Percentiles rank a stretch among this genome's conserved stretches.
Conservation (phyloP, 148 eudicot species). For the Cornus kousa region DNA sequence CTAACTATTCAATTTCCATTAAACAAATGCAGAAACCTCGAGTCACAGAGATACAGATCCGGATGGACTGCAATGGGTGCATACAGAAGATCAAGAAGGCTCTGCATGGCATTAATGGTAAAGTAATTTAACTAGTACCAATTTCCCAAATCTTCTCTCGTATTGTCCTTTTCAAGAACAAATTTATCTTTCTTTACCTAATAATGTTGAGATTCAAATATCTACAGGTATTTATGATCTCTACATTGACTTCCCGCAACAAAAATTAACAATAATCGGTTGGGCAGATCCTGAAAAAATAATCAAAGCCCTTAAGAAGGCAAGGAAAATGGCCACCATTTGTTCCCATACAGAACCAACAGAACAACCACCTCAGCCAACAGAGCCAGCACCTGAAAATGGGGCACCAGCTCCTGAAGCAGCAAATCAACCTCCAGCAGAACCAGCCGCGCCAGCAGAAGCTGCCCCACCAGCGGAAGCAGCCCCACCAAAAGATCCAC, state of each 20-base stretch:
- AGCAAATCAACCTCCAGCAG: constrained; percentile 18
- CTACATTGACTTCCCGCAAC: constrained; percentile 65
- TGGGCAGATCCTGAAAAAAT: constrained; percentile 82
- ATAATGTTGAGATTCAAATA: background rate
- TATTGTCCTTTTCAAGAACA: background rate
- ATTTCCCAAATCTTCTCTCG: background rate
- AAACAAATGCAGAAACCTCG: constrained; percentile 66
- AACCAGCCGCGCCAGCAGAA: constrained; percentile 14
- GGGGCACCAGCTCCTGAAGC: constrained; percentile 25
- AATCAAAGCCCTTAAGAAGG: constrained; percentile 76
- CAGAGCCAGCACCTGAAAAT: constrained; percentile 25
- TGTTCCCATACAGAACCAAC: constrained; percentile 65
- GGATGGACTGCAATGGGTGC: constrained; percentile 96
- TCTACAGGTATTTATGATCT: constrained; percentile 70
- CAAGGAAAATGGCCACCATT: constrained; percentile 72
- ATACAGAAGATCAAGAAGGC: constrained; percentile 94
- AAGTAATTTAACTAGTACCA: constrained; percentile 18
- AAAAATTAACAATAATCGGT: constrained; percentile 69
- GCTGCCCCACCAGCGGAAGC: constrained; percentile 22
- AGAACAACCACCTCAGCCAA: constrained; percentile 33
- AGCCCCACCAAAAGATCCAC: constrained; percentile 32
- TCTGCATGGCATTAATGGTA: constrained; percentile 71
- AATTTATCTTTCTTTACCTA: background rate
- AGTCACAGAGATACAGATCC: constrained; percentile 77
- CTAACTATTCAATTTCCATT: constrained; percentile 14